Evolutionary conservation across 2,329 filamentous ascomycete species (phyloP).

Genomic region (Xylariaceae sp.): DNA sequence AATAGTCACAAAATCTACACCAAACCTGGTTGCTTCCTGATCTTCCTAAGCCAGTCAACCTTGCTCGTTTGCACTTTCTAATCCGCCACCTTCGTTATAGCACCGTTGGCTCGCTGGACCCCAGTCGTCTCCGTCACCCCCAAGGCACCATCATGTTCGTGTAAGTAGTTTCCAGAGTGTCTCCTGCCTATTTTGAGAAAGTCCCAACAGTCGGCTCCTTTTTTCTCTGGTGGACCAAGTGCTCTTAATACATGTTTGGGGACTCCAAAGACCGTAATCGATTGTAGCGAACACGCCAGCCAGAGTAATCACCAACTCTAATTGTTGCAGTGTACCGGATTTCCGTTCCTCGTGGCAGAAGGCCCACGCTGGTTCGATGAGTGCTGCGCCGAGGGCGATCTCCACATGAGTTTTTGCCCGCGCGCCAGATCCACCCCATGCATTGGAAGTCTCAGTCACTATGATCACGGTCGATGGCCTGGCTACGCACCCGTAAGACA

Average conservation of each 20-base stretch:
- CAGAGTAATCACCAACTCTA: too few species aligned
- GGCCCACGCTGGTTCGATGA: slow-evolving; percentile 51
- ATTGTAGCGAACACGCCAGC: too few species aligned
- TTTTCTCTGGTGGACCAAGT: too few species aligned
- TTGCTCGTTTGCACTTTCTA: too few species aligned
- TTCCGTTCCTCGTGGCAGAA: slow-evolving; percentile 46
- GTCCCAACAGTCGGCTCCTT: too few species aligned
- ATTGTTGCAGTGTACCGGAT: slow-evolving; percentile 40
- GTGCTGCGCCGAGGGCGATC: slow-evolving; percentile 43
- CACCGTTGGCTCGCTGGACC: slow-evolving; percentile 48
- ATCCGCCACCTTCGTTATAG: background rate
- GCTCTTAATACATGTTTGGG: too few species aligned
- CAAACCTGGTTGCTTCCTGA: too few species aligned
- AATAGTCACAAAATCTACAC: too few species aligned
- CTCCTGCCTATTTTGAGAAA: too few species aligned
- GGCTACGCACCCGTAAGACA: slow-evolving; percentile 34
- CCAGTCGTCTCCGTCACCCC: slow-evolving; percentile 40
- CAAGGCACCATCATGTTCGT: slow-evolving; percentile 44
- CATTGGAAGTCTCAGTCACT: slow-evolving; percentile 30
- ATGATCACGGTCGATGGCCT: slow-evolving; percentile 23
- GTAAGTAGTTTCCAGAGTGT: too few species aligned
- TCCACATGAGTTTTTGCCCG: slow-evolving; percentile 44
- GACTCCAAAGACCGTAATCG: too few species aligned
- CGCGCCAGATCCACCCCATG: slow-evolving; percentile 27
- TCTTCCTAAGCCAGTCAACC: too few species aligned